Percentiles rank a stretch among this genome's conserved stretches.
Conservation (phyloP, 306 rosid genomes). For the Canavalia ensiformis region DNA sequence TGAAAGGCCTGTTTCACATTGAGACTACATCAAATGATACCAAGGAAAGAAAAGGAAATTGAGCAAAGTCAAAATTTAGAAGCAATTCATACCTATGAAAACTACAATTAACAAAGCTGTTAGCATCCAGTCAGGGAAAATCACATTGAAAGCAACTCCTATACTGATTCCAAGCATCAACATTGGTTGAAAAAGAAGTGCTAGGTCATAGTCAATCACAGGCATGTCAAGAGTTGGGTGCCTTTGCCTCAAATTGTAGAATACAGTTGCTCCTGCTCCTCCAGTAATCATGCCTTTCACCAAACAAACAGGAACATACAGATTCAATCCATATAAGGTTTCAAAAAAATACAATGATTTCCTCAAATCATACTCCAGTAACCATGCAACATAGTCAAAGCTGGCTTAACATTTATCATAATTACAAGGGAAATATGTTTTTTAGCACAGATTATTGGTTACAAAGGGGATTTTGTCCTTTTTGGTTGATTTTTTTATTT, state of each 20-base stretch:
- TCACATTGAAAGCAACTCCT: conserved; percentile 79
- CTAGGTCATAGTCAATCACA: conserved; percentile 75
- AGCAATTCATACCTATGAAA: conserved; percentile 57
- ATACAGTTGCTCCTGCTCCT: conserved; percentile 79
- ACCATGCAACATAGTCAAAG: not conserved
- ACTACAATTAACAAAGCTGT: conserved; percentile 65
- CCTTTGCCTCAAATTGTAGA: conserved; percentile 68
- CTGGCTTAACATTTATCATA: not conserved
- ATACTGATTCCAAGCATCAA: conserved; percentile 82
- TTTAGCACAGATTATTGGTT: not conserved
- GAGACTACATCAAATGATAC: conserved; percentile 19
- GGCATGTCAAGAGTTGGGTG: conserved; percentile 81
- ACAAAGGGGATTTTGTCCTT: conserved; percentile 2
- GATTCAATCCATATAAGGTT: conserved; percentile 13
- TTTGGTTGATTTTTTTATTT: conserved; percentile 7
- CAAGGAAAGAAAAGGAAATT: not conserved
- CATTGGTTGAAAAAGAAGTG: conserved; percentile 84
- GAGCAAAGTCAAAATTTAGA: not conserved
- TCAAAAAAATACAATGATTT: not conserved
- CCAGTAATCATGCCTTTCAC: conserved; percentile 78
- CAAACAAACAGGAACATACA: conserved; percentile 23
- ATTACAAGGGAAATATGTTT: not conserved
- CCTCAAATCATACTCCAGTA: not conserved
- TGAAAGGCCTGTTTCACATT: conserved; percentile 49
- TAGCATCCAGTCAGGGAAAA: conserved; percentile 86